A percentile compares a stretch with the other conserved stretches of the same genome.
Evolutionary conservation across 2,329 filamentous ascomycete genomes (phyloP).

Genomic region (Arachnomyces sp.): DNA sequence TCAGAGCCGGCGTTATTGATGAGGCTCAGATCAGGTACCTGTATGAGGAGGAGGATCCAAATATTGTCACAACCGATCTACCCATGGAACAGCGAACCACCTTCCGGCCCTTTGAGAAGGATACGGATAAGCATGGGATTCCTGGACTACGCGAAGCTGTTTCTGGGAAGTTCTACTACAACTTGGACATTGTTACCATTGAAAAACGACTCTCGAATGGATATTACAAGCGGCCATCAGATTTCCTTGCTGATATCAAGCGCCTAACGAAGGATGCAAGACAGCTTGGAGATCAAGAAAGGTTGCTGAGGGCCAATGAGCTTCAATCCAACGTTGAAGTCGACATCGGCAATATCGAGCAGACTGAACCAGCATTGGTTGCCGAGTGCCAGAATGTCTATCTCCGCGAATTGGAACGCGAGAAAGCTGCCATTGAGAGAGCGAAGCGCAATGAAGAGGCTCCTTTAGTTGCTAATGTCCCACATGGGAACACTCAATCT

Average conservation of each 20-base stretch:
- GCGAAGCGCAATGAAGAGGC: constrained; percentile 33
- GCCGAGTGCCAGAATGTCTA: constrained; percentile 77
- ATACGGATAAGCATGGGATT: constrained; percentile 70
- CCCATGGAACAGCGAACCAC: constrained; percentile 50
- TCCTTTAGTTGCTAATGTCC: constrained; percentile 45
- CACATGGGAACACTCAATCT: constrained; percentile 45
- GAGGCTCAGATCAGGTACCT: constrained; percentile 70
- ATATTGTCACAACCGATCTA: constrained; percentile 53
- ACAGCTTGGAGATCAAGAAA: constrained; percentile 71
- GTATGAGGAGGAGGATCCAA: constrained; percentile 73
- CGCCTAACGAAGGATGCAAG: constrained; percentile 77
- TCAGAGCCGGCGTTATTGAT: constrained; percentile 71
- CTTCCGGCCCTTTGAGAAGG: constrained; percentile 69
- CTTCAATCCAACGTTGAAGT: constrained; percentile 90
- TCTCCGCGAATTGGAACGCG: constrained; percentile 60
- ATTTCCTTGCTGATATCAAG: constrained; percentile 84
- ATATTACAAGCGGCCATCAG: constrained; percentile 83
- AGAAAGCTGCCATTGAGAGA: constrained; percentile 56
- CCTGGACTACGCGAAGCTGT: constrained; percentile 67
- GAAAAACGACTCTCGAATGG: constrained; percentile 96
- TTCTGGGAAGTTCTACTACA: constrained; percentile 85
- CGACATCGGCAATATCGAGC: constrained; percentile 71
- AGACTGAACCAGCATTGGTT: constrained; percentile 54
- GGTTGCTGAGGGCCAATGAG: constrained; percentile 81
- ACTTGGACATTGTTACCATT: constrained; percentile 84